Percentiles rank a stretch among this genome's conserved stretches.
Evolutionary conservation across 2,329 filamentous ascomycete species (phyloP).

Genomic region (Helotiales sp.): DNA sequence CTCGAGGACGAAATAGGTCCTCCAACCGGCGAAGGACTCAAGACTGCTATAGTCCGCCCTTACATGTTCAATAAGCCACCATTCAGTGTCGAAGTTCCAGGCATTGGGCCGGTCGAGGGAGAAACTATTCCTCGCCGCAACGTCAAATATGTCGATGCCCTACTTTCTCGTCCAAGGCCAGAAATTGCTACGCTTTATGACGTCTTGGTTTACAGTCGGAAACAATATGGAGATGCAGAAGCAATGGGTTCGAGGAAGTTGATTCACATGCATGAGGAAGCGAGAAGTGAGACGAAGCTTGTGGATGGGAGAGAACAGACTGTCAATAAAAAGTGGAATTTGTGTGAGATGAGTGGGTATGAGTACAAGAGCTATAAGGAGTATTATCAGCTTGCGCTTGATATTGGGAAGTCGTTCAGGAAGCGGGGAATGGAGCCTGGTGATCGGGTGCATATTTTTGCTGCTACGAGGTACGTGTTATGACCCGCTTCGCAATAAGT

Average conservation of each 20-base stretch:
- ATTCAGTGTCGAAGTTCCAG: slow-evolving; percentile 61
- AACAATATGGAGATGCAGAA: slow-evolving; percentile 61
- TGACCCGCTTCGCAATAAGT: neutral
- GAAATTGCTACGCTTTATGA: slow-evolving; percentile 60
- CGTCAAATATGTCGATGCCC: slow-evolving; percentile 14
- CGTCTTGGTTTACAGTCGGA: slow-evolving; percentile 66
- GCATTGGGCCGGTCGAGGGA: slow-evolving; percentile 56
- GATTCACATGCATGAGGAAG: slow-evolving; percentile 74
- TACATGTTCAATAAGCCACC: slow-evolving; percentile 45
- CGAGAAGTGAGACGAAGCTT: slow-evolving; percentile 84
- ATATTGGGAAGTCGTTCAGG: slow-evolving; percentile 68
- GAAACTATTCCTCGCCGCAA: slow-evolving; percentile 66
- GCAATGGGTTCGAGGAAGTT: slow-evolving; percentile 69
- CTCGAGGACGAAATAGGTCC: too few species aligned
- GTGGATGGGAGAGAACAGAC: slow-evolving; percentile 75
- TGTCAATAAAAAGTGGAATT: slow-evolving; percentile 84
- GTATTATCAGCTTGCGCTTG: slow-evolving; percentile 67
- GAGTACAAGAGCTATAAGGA: slow-evolving; percentile 74
- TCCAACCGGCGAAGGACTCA: neutral
- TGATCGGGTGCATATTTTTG: slow-evolving; percentile 75
- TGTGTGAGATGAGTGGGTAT: slow-evolving; percentile 79
- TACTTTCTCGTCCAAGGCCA: slow-evolving; percentile 39
- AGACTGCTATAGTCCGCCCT: slow-evolving; percentile 20
- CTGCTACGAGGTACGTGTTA: slow-evolving; percentile 56
- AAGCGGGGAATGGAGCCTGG: slow-evolving; percentile 66